Percentiles rank a stretch among this genome's conserved stretches.
Conservation (phyloP, 2,329 filamentous ascomycete genomes). For the Didymella keratinophila region DNA sequence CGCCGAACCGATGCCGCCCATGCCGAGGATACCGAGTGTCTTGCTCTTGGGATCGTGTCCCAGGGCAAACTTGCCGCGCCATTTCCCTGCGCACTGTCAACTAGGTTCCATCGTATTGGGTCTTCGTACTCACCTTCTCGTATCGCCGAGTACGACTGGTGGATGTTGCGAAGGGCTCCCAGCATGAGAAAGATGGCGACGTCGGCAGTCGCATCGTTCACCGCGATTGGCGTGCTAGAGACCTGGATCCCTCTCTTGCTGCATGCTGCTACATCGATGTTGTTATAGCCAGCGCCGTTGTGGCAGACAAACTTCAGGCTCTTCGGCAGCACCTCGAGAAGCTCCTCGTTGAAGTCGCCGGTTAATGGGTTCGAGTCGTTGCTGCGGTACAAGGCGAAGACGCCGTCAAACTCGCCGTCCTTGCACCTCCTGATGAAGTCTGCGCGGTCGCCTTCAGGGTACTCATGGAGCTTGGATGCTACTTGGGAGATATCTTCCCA, state of each 20-base stretch:
- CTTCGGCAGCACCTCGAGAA: slow-evolving; percentile 53
- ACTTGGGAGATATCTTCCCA: slow-evolving; percentile 53
- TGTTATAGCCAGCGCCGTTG: slow-evolving; percentile 67
- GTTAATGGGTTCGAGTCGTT: slow-evolving; percentile 63
- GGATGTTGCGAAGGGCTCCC: slow-evolving; percentile 60
- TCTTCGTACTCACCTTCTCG: slow-evolving; percentile 47
- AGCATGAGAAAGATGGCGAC: slow-evolving; percentile 61
- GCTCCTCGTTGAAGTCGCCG: slow-evolving; percentile 57
- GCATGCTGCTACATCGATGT: slow-evolving; percentile 64
- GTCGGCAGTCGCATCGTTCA: slow-evolving; percentile 61
- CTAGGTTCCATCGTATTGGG: not conserved
- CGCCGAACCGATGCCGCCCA: slow-evolving; percentile 66
- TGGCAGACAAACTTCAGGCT: slow-evolving; percentile 56
- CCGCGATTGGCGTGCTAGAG: slow-evolving; percentile 58
- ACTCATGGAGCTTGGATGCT: slow-evolving; percentile 57
- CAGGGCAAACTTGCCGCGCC: slow-evolving; percentile 57
- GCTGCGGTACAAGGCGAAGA: slow-evolving; percentile 66
- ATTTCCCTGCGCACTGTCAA: slow-evolving; percentile 46
- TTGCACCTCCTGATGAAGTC: slow-evolving; percentile 65
- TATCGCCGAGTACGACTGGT: slow-evolving; percentile 57
- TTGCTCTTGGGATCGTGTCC: slow-evolving; percentile 64
- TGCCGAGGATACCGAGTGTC: slow-evolving; percentile 64
- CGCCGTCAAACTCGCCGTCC: slow-evolving; percentile 62
- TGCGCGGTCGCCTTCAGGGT: slow-evolving; percentile 60
- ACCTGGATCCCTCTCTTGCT: slow-evolving; percentile 56